Evolutionary conservation across 441 rosid genomes (phyloP), one percentile per base, ranked within the genome.

Genomic region (Populus tomentosa): DNA sequence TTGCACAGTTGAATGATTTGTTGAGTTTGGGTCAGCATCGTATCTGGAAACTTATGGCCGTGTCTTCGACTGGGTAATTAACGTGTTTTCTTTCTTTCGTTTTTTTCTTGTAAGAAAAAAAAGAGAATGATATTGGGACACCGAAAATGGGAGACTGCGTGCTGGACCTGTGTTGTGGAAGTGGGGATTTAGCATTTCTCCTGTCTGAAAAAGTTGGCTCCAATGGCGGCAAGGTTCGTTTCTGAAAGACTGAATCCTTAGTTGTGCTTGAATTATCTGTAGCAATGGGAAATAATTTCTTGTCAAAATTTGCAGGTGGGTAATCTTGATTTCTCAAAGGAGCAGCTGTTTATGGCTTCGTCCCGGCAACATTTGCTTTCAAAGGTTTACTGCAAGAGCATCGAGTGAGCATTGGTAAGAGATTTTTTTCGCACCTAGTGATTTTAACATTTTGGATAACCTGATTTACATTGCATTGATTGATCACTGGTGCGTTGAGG

Each of bases 141-240:
- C 97, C 91, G 0, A 89, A 85, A 81, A 64, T 9, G 75, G 97
- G 95, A 53, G 97, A 90, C 67, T 23, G 69, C 40, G 93, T 86
- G 77, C 82, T 95, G 85, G 98, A 95, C 84, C 81, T 95, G 88
- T 95, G 98, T 75, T 92, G 95, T 81, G 95, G 95, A 83, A 93
- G 94, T 82, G 97, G 97, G 35, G 97, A 90, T 85, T 85, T 93
- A 62, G 85, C 99, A 3, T 93, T 93, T 87, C 88, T 93, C 61
- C 72, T 92, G 85, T 91, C 98, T 5, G 92, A 93, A 85, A 89
- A 86, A 87, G 92, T 91, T 78, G 94, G 90, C 67, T 26, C 81
- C 21, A 40, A n/a, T 35, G 97, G 97, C 82, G 36, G 36, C 7
- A 89, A 89, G 92, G 98, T 95, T 68, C 42, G 26, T 28, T 4